Conservation (phyloP, 306 rosid species). For the Glycyrrhiza uralensis region DNA sequence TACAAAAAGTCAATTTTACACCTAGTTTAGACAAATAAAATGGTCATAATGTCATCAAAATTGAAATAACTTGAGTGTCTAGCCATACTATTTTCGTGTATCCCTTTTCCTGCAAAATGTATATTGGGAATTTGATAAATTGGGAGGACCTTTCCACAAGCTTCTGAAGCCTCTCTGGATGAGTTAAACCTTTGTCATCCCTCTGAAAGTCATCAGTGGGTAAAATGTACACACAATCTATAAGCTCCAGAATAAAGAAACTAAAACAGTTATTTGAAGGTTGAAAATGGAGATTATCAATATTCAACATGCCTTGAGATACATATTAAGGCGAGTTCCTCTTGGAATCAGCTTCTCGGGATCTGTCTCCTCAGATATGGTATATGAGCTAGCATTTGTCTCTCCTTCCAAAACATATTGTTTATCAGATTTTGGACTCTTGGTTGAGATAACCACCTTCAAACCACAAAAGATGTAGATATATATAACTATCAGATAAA, state of each 20-base stretch:
- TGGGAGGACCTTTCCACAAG: conserved; percentile 91
- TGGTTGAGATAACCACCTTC: conserved; percentile 90
- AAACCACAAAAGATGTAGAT: conserved; percentile 17
- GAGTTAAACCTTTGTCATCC: conserved; percentile 88
- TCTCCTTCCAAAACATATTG: conserved; percentile 98
- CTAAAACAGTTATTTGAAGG: neutral
- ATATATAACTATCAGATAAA: neutral
- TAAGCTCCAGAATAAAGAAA: conserved; percentile 21
- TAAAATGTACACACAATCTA: neutral
- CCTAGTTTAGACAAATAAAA: neutral
- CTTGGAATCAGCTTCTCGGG: conserved; percentile 78
- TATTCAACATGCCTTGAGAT: conserved; percentile 83
- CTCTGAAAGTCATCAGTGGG: conserved; percentile 41
- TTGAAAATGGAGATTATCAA: neutral
- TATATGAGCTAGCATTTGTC: conserved; percentile 91
- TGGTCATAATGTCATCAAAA: neutral
- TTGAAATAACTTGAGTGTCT: neutral
- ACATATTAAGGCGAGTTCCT: conserved; percentile 81
- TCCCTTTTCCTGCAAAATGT: conserved; percentile 95
- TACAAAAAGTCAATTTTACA: neutral
- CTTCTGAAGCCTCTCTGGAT: conserved; percentile 80
- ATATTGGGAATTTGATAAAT: conserved; percentile 90
- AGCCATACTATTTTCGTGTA: conserved; percentile 71
- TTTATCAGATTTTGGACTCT: conserved; percentile 83
- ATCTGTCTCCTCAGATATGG: conserved; percentile 80